Conservation (phyloP, 345 rosid species). For the Citrus inodora region DNA sequence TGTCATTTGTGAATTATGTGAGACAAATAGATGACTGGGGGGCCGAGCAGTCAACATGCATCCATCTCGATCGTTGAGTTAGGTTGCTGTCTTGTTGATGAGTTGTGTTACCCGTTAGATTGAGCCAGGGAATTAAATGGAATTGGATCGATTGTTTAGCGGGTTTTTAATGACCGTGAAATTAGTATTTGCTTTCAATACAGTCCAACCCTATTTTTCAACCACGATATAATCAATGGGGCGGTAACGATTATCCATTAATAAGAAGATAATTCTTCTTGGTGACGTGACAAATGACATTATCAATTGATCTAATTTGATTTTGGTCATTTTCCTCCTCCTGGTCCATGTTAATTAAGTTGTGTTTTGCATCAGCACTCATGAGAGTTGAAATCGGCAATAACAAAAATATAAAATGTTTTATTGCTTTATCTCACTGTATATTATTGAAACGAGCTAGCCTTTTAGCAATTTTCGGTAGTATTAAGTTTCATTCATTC, state of each 20-base stretch:
- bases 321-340: neutral
- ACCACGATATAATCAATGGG: neutral
- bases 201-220: neutral
- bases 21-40: neutral
- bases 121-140: neutral
- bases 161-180: neutral
- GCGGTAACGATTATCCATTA: neutral
- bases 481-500: too few relatives aligned
- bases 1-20: neutral
- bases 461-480: too few relatives aligned
- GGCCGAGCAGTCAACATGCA: neutral
- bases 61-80: constrained; percentile 6
- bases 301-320: neutral
- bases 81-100: neutral
- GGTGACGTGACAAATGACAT: neutral
- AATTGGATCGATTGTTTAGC: neutral
- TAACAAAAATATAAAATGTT: neutral
- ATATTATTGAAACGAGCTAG: too few relatives aligned
- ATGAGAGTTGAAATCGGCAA: neutral
- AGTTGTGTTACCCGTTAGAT: constrained; percentile 2
- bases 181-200: neutral
- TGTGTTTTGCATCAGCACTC: neutral
- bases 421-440: too few relatives aligned
- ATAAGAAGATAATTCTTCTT: neutral
- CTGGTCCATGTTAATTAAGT: neutral